Percentiles rank a stretch among this genome's conserved stretches.
These are phyloP conservation scores for Rhizopus delemar DNA, from an alignment of 371 early-diverging fungal species.

Conservation along the genomic window DNA sequence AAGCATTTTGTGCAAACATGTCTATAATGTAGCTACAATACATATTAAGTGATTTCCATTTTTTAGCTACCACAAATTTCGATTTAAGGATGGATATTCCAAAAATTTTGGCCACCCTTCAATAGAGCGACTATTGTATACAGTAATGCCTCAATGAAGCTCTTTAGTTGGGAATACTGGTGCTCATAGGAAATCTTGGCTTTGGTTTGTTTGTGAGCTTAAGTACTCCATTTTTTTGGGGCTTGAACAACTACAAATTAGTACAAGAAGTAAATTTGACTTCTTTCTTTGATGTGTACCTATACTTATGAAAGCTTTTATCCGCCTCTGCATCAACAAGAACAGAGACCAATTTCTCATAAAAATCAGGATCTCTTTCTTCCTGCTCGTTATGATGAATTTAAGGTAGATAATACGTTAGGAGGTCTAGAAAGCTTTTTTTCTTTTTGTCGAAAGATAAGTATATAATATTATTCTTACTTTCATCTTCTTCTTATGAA, in stretches of 20 bases:
- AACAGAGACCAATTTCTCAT: constrained; percentile 4
- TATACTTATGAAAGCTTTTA: constrained; percentile 5
- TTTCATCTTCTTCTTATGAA: constrained; percentile 5
- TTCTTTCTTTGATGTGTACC: constrained; percentile 2
- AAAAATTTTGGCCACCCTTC: too few species aligned
- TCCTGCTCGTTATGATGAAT: constrained; percentile 6
- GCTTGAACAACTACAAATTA: constrained; percentile 7
- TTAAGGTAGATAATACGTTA: constrained; percentile 9
- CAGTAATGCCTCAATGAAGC: constrained; percentile 11
- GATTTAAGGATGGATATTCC: too few species aligned
- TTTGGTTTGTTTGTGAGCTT: constrained; percentile 11
- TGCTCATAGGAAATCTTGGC: constrained; percentile 9
- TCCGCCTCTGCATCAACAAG: constrained; percentile 6
- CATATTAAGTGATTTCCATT: too few species aligned
- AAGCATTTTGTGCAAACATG: constrained; percentile 1
- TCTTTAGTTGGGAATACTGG: constrained; percentile 7
- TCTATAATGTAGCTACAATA: constrained; percentile 5
- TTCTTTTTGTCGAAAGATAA: constrained; percentile 4
- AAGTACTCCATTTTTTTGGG: constrained; percentile 9
- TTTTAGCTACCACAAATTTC: too few species aligned
- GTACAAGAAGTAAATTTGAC: constrained; percentile 1
- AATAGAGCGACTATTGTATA: too few species aligned
- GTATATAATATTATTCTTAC: constrained; percentile 11
- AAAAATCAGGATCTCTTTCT: constrained; percentile 10
- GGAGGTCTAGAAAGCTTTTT: constrained; percentile 2